phyloP scores from a whole-genome alignment of 108 stramenopile species.

The Bacterosira constricta region DNA sequence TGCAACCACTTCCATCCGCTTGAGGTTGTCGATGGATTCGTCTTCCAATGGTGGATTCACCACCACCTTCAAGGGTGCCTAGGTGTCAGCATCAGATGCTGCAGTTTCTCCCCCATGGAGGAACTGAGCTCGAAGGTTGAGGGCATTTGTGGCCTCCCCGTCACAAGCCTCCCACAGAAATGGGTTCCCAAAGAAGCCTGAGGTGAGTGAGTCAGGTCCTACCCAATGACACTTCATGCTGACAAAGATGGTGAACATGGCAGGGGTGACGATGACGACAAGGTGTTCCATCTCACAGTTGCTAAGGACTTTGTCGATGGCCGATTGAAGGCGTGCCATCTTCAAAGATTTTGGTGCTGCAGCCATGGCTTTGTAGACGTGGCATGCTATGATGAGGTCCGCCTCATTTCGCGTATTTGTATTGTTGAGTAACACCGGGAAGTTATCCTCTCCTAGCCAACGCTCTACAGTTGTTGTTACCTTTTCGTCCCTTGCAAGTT shows the following conservation, averaged over 20 bases:
- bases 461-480: background rate
- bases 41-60: background rate
- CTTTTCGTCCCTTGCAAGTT: background rate
- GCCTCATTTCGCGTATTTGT: background rate
- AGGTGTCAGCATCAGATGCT: background rate
- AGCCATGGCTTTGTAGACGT: too few relatives aligned
- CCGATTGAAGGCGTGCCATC: background rate
- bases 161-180: conserved; percentile 1
- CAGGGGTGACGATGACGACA: background rate
- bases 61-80: background rate
- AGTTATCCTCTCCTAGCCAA: conserved; percentile 13
- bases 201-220: too few relatives aligned
- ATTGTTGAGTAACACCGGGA: background rate
- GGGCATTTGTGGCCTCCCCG: background rate
- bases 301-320: background rate
- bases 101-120: background rate
- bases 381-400: too few relatives aligned
- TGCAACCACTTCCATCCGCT: background rate
- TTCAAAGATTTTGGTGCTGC: too few relatives aligned
- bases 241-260: background rate
- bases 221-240: too few relatives aligned
- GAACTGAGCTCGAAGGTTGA: background rate
- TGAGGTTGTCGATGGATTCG: conserved; percentile 1
- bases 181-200: background rate
- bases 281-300: background rate